Conservation (phyloP, 176 grass and related monocot species). For the Hsuehochloa calcarea region DNA sequence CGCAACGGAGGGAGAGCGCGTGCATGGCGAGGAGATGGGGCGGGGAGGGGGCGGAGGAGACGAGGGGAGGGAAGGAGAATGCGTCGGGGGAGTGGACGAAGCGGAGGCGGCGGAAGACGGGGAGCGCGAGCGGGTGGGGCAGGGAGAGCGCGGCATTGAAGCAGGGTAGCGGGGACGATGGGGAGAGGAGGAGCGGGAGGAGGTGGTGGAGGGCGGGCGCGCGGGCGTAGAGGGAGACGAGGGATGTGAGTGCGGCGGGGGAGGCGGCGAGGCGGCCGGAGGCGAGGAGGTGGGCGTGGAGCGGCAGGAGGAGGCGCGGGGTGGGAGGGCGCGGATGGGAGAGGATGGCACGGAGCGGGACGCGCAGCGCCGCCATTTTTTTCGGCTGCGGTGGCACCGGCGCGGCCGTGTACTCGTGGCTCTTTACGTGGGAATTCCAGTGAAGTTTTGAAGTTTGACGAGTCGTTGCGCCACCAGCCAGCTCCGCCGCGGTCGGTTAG, state of each 20-base stretch:
- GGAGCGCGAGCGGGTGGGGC: conserved; percentile 46
- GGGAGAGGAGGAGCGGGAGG: conserved; percentile 33
- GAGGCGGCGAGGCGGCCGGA: conserved; percentile 36
- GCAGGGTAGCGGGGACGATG: conserved; percentile 41
- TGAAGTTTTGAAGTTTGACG: neutral
- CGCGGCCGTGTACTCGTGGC: neutral
- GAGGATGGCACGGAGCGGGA: conserved; percentile 33
- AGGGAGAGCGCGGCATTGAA: conserved; percentile 60
- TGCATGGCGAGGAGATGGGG: conserved; percentile 44
- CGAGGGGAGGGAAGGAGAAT: conserved; percentile 42
- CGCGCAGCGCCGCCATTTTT: conserved; percentile 31
- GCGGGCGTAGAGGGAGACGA: conserved; percentile 51
- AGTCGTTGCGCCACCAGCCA: neutral
- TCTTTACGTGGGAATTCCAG: neutral
- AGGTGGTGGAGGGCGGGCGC: conserved; percentile 20
- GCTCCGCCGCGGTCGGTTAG: neutral
- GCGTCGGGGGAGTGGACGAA: conserved; percentile 43
- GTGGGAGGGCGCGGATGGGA: neutral
- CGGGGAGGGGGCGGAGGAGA: conserved; percentile 10
- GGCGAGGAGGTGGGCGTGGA: conserved; percentile 51
- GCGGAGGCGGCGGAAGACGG: conserved; percentile 45
- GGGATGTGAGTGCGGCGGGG: conserved; percentile 31
- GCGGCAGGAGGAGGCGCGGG: conserved; percentile 28
- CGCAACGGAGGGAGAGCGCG: conserved; percentile 34
- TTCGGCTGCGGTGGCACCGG: neutral